Conservation (phyloP, 257 asterid genomes). For the Verbena officinalis region DNA sequence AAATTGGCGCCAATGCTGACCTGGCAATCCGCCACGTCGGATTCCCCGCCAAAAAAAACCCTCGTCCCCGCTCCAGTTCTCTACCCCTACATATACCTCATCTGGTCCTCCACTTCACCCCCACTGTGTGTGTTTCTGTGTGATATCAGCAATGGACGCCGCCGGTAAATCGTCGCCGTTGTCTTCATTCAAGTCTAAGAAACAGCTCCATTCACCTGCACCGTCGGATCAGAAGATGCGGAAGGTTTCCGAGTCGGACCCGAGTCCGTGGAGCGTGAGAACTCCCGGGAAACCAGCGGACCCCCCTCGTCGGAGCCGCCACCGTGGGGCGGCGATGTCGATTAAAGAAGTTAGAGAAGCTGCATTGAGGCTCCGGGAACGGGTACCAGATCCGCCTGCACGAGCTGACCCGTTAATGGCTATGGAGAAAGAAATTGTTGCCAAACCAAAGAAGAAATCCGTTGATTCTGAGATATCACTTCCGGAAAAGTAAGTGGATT, state of each 20-base stretch:
- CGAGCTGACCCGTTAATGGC: constrained; percentile 30
- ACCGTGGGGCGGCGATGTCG: constrained; percentile 56
- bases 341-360: constrained; percentile 64
- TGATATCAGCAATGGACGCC: constrained; percentile 53
- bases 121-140: constrained; percentile 9
- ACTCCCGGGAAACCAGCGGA: constrained; percentile 71
- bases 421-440: constrained; percentile 25
- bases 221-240: constrained; percentile 33
- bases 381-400: constrained; percentile 28
- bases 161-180: constrained; percentile 31
- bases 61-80: constrained; percentile 13
- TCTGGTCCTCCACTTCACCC: background rate
- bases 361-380: constrained; percentile 53
- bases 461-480: constrained; percentile 37
- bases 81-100: constrained; percentile 16
- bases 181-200: constrained; percentile 51
- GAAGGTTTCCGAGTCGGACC: constrained; percentile 31
- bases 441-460: constrained; percentile 39
- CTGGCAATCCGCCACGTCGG: constrained; percentile 42
- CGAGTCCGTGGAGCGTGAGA: constrained; percentile 47
- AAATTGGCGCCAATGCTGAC: constrained; percentile 66
- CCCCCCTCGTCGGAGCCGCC: constrained; percentile 56
- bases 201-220: constrained; percentile 41
- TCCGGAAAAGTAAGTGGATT: constrained; percentile 68
- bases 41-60: constrained; percentile 61